phyloP scores from a whole-genome alignment of 1,284 basidiomycete species.

The Cutaneotrichosporon sp. region DNA sequence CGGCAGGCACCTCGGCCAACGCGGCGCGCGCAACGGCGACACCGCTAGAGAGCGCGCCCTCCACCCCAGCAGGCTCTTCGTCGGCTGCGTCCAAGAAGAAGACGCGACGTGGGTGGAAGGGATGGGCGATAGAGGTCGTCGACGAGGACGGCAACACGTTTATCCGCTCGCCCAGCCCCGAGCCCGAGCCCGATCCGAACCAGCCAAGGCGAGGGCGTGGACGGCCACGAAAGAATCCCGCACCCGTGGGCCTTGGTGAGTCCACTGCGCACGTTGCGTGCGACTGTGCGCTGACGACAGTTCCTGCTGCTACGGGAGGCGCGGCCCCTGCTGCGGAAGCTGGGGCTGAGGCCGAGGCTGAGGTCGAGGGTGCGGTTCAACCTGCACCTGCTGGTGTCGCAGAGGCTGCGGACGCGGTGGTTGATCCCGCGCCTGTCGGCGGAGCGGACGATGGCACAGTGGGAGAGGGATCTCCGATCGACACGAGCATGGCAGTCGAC shows the following conservation, averaged over 20 bases:
- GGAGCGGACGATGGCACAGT: background rate
- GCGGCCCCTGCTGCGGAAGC: background rate
- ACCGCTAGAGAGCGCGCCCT: background rate
- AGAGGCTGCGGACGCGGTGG: no score
- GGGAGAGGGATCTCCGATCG: background rate
- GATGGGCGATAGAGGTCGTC: slow-evolving; percentile 45
- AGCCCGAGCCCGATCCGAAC: slow-evolving; percentile 16
- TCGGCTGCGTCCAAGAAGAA: slow-evolving; percentile 30
- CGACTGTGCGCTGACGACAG: background rate
- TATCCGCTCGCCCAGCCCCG: slow-evolving; percentile 24
- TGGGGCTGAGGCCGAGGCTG: background rate
- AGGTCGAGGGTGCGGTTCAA: background rate
- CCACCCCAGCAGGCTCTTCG: background rate
- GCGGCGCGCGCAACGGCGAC: background rate
- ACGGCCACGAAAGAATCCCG: slow-evolving; percentile 13
- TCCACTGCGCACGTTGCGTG: background rate
- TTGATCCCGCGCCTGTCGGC: background rate
- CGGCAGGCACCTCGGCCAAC: background rate
- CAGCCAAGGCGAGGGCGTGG: slow-evolving; percentile 21
- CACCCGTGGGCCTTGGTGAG: background rate
- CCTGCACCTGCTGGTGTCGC: background rate
- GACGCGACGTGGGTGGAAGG: slow-evolving; percentile 45
- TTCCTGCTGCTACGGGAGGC: background rate
- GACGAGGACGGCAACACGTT: slow-evolving; percentile 46
- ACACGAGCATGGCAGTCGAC: background rate